phyloP scores from a whole-genome alignment of 306 rosid species.

The apple (Malus domestica) region DNA sequence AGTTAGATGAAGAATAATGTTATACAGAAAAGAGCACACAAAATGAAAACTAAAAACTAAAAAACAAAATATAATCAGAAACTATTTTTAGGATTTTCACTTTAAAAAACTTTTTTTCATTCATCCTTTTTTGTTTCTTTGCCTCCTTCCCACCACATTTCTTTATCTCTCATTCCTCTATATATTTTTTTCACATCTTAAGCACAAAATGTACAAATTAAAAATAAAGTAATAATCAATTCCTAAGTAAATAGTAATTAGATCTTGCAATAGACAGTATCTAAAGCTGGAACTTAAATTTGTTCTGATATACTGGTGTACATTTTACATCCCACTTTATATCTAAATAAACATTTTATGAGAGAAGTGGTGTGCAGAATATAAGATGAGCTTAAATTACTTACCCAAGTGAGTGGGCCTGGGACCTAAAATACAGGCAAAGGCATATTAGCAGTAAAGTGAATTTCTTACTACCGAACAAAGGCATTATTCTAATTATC shows the following conservation, averaged over 20 bases:
- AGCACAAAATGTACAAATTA: no score
- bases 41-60: not conserved
- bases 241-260: not conserved
- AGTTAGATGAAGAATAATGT: not conserved
- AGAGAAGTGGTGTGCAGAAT: slow-evolving; percentile 8
- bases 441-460: not conserved
- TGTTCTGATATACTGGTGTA: slow-evolving; percentile 4
- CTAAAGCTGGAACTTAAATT: slow-evolving; percentile 33
- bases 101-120: no score
- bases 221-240: not conserved
- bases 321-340: not conserved
- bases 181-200: no score
- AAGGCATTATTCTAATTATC: not conserved
- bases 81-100: no score
- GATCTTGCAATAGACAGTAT: slow-evolving; percentile 7
- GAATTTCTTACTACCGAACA: not conserved
- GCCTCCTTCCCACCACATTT: not conserved
- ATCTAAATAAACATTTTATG: slow-evolving; percentile 13
- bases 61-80: no score
- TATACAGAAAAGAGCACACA: not conserved
- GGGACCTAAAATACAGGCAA: not conserved
- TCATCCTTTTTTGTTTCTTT: no score
- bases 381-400: not conserved
- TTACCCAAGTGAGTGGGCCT: not conserved
- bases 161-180: no score